Evolutionary conservation across 768 basidiomycete genomes (phyloP), one percentile per base, ranked within the genome.

Genomic region (Tylopilus rubrobrunneus): DNA sequence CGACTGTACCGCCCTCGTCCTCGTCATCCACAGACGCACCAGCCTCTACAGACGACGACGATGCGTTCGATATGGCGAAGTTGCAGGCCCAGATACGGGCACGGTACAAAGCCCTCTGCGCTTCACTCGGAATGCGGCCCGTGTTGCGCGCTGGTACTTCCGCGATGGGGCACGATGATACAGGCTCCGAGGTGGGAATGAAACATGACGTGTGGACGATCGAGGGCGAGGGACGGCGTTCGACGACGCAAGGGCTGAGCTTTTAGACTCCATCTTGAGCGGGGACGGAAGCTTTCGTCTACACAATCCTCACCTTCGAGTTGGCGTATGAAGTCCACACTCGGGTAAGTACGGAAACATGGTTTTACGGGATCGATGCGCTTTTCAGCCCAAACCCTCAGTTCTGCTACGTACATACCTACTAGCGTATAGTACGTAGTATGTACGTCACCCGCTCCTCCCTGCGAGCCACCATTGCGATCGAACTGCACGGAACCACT

Each of bases 11-110:
- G 15, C 34, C 34, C 34, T 4, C 12, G 34, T 5, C 31, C 2
- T 37, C 36, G 7, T 4, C 15, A 7, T 17, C 36, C 14, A 15
- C 36, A 11, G 36, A 17, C 34, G 10, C 31, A 31, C 14, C 14
- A 5, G 14, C 34, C 14, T 12, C 31, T 11, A 7, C 31, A 11
- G 31, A 7, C 8, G 31, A 12, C 34, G 52, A 62, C 34, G 83
- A 85, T 23, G 45, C 86, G 39, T 9, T 39, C 15, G 93, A 97
- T 68, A 80, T 96, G 43, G 71, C 84, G 9, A 83, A 82, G 51
- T 80, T 94, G 27, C 83, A 96, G 58, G 81, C 85, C 27, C 84
- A 90, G 57, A 94, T 98, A 55, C 82, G 92, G 40, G 90, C 93
- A 1, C 80, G 89, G 57, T 97, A 98, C 71, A 88, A 86, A 63